phyloP scores from a whole-genome alignment of 176 grass and related monocot genomes.

The Canna indica region DNA sequence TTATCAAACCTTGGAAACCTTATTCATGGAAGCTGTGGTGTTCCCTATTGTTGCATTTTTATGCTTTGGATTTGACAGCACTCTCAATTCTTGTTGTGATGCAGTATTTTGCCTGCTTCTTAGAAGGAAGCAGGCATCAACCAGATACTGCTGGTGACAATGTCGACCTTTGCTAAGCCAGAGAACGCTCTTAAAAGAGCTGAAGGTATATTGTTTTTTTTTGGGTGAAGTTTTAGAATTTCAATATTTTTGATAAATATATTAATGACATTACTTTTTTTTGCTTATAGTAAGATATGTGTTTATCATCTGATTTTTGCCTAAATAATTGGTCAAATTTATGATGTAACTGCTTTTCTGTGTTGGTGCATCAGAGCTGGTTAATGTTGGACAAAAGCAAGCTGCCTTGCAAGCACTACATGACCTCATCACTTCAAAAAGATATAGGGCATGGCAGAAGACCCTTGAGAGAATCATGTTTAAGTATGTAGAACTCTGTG shows the following conservation, averaged over 20 bases:
- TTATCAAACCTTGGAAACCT: background rate
- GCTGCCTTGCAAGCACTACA: slow-evolving; percentile 86
- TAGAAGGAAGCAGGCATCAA: slow-evolving; percentile 1
- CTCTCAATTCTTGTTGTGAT: background rate
- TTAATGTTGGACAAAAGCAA: slow-evolving; percentile 98
- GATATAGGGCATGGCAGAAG: slow-evolving; percentile 90
- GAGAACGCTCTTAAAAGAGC: slow-evolving; percentile 94
- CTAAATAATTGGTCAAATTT: background rate
- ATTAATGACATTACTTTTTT: too few species aligned
- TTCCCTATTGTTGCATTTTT: background rate
- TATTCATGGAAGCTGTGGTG: too few species aligned
- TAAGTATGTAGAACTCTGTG: slow-evolving; percentile 91
- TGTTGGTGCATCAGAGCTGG: slow-evolving; percentile 50
- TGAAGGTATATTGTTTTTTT: slow-evolving; percentile 50
- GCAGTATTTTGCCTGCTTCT: background rate
- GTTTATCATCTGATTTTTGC: too few species aligned
- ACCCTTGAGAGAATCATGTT: slow-evolving; percentile 94
- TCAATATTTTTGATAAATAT: too few species aligned
- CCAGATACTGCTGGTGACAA: slow-evolving; percentile 29
- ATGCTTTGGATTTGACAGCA: background rate
- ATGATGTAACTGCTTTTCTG: background rate
- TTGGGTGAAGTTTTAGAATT: too few species aligned
- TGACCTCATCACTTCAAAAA: slow-evolving; percentile 94
- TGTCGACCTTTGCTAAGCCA: slow-evolving; percentile 87
- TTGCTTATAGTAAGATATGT: too few species aligned